phyloP scores from a whole-genome alignment of 106 monocot genomes.

The Allium cepa region DNA sequence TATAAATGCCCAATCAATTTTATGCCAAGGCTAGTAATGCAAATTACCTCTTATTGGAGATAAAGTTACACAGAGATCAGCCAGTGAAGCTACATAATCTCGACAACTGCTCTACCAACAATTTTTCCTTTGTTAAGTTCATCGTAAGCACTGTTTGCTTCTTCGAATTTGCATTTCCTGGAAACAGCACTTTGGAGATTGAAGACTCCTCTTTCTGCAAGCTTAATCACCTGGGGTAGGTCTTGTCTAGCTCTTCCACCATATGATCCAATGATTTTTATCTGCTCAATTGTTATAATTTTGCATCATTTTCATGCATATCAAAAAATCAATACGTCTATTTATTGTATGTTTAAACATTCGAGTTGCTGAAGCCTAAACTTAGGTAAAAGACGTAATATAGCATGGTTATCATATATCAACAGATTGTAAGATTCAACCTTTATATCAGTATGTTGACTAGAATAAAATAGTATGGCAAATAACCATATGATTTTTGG shows the following conservation, averaged over 20 bases:
- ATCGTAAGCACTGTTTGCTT: conserved; percentile 60
- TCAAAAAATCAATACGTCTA: no score
- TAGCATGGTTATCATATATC: no score
- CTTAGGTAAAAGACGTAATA: no score
- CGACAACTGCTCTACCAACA: conserved; percentile 85
- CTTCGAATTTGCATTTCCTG: conserved; percentile 89
- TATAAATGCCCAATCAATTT: no score
- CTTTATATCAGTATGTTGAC: no score
- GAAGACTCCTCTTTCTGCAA: conserved; percentile 75
- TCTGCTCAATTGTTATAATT: conserved; percentile 29
- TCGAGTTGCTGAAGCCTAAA: no score
- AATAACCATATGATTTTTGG: no score
- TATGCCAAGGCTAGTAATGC: no score
- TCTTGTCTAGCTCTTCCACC: conserved; percentile 97
- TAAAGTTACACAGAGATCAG: neutral
- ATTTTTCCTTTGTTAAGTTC: conserved; percentile 82
- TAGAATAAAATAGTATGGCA: no score
- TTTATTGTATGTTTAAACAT: no score
- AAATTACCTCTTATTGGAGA: conserved; percentile 2
- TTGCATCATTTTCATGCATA: neutral
- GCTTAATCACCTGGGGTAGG: conserved; percentile 90
- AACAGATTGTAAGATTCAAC: no score
- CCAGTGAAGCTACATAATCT: conserved; percentile 39
- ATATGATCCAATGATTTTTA: conserved; percentile 97
- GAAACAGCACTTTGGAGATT: conserved; percentile 67